phyloP scores from a whole-genome alignment of 2,329 filamentous ascomycete genomes.

The Immersiporthe knoxdaviesiana region DNA sequence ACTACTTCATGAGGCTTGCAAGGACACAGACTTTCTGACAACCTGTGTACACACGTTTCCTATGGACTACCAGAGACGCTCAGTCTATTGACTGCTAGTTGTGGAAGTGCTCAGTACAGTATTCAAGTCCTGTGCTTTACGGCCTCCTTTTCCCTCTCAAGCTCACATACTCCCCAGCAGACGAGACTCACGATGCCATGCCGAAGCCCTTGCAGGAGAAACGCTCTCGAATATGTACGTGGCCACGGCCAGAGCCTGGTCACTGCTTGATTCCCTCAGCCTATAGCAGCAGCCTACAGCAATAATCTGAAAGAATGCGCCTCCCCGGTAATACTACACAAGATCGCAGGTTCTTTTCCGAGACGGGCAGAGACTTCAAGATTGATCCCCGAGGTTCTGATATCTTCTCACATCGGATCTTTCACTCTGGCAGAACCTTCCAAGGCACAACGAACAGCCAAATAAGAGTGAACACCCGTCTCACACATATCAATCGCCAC shows the following conservation, averaged over 20 bases:
- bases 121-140: background rate
- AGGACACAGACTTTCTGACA: background rate
- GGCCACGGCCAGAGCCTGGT: background rate
- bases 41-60: background rate
- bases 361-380: background rate
- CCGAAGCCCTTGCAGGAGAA: background rate
- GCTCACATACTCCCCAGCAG: background rate
- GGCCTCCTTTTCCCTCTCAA: background rate
- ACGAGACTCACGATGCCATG: background rate
- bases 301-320: background rate
- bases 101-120: no score
- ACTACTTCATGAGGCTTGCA: background rate
- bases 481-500: background rate
- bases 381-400: background rate
- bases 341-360: background rate
- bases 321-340: background rate
- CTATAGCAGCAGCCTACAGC: background rate
- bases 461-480: no score
- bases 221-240: background rate
- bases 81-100: background rate
- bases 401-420: background rate
- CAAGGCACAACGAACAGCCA: no score
- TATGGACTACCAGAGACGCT: background rate
- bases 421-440: no score
- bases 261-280: background rate